Percentiles rank a stretch among this genome's conserved stretches.
phyloP scores from a whole-genome alignment of 139 green algal species.

The Chlorella sorokiniana region DNA sequence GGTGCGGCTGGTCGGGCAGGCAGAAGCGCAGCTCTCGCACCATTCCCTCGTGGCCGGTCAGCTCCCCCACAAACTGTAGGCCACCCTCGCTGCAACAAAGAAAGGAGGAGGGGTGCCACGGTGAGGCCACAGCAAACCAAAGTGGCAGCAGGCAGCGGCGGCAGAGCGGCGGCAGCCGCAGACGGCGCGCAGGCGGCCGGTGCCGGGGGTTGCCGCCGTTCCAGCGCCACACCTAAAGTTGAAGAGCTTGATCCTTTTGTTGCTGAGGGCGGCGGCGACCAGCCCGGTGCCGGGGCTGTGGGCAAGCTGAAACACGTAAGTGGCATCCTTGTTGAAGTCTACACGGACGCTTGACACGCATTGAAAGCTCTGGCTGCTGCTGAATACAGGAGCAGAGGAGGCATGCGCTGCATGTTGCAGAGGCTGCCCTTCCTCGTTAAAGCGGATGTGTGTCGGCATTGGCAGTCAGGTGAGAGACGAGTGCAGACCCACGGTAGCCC shows the following conservation, averaged over 20 bases:
- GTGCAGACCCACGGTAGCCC: too few relatives aligned
- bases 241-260: slow-evolving; percentile 65
- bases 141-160: neutral
- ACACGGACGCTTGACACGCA: slow-evolving; percentile 25
- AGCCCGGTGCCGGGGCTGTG: slow-evolving; percentile 15
- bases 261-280: slow-evolving; percentile 61
- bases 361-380: neutral
- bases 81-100: neutral
- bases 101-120: neutral
- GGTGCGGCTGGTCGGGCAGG: slow-evolving; percentile 35
- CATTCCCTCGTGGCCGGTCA: slow-evolving; percentile 47
- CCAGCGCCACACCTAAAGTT: slow-evolving; percentile 8
- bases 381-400: neutral
- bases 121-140: neutral
- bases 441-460: neutral
- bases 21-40: slow-evolving; percentile 59
- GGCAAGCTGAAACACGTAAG: slow-evolving; percentile 70
- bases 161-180: neutral
- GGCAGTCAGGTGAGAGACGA: too few relatives aligned
- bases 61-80: slow-evolving; percentile 55
- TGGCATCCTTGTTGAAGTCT: slow-evolving; percentile 57
- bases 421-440: slow-evolving; percentile 9
- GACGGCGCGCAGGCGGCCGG: neutral
- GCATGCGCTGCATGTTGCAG: neutral
- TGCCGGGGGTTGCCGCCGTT: neutral